Conservation (phyloP, 192 early-diverging fungal species). For the Helicostylum pulchrum region DNA sequence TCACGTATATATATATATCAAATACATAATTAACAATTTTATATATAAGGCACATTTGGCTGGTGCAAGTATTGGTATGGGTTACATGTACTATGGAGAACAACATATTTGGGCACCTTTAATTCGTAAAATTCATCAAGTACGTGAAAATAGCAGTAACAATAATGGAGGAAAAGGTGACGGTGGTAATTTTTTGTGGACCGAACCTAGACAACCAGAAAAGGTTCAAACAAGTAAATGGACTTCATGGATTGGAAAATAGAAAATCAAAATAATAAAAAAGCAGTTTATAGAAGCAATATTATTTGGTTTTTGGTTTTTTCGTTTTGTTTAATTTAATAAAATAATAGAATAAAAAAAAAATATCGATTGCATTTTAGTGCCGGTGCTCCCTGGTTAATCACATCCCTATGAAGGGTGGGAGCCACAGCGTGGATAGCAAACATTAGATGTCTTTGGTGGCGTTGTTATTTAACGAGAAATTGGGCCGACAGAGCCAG, state of each 20-base stretch:
- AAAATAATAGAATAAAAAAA: too few species aligned
- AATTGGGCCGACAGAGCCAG: too few species aligned
- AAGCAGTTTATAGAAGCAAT: too few species aligned
- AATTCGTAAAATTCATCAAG: slow-evolving; percentile 22
- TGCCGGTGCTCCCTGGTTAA: too few species aligned
- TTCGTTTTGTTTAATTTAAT: too few species aligned
- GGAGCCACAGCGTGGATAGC: too few species aligned
- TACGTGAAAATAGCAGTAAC: slow-evolving; percentile 15
- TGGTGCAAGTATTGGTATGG: slow-evolving; percentile 61
- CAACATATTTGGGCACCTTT: slow-evolving; percentile 45
- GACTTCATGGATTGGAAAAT: slow-evolving; percentile 8
- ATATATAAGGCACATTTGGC: slow-evolving; percentile 60
- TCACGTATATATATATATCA: neutral
- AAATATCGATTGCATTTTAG: too few species aligned
- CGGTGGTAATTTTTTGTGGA: neutral
- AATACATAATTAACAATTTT: neutral
- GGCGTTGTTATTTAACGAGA: too few species aligned
- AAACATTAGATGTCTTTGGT: too few species aligned
- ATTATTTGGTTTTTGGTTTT: too few species aligned
- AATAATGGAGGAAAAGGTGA: neutral
- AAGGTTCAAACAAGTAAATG: neutral
- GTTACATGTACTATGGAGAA: slow-evolving; percentile 53
- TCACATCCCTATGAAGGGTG: too few species aligned
- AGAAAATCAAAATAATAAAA: neutral
- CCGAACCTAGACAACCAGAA: neutral